A percentile compares a stretch with the other conserved stretches of the same genome.
Evolutionary conservation across 495 filamentous ascomycete species (phyloP).

Genomic region (Letharia lupina): DNA sequence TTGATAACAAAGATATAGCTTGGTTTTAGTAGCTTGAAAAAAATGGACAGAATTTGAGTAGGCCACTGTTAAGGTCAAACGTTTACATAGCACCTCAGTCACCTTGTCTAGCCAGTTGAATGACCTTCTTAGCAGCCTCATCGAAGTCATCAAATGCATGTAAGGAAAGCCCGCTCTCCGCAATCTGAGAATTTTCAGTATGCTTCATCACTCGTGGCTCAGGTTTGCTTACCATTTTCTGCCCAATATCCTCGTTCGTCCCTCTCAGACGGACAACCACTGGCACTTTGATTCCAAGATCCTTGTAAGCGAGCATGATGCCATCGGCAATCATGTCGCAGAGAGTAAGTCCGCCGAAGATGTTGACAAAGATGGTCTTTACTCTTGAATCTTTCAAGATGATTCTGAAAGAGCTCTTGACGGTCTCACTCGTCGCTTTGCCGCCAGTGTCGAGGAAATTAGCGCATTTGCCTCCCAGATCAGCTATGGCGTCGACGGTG

Average conservation of each 20-base stretch:
- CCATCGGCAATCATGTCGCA: slow-evolving; percentile 86
- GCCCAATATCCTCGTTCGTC: slow-evolving; percentile 70
- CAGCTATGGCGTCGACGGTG: slow-evolving; percentile 68
- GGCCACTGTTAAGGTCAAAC: neutral
- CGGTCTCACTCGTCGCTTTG: slow-evolving; percentile 79
- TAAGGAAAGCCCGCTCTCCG: slow-evolving; percentile 61
- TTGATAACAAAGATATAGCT: neutral
- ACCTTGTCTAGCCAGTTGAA: slow-evolving; percentile 47
- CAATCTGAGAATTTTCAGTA: slow-evolving; percentile 41
- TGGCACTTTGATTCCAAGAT: slow-evolving; percentile 59
- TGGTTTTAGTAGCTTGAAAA: neutral
- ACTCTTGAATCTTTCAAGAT: slow-evolving; percentile 65
- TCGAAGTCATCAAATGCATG: slow-evolving; percentile 78
- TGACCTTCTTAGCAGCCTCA: slow-evolving; percentile 65
- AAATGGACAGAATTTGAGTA: neutral
- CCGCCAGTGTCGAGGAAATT: slow-evolving; percentile 91
- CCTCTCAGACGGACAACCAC: slow-evolving; percentile 79
- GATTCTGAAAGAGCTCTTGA: slow-evolving; percentile 65
- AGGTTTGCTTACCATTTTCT: slow-evolving; percentile 50
- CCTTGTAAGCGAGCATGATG: slow-evolving; percentile 67
- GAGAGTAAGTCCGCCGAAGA: slow-evolving; percentile 79
- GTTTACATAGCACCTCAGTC: neutral
- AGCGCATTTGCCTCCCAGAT: slow-evolving; percentile 55
- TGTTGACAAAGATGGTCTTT: slow-evolving; percentile 74
- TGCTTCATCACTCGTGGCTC: neutral